Evolutionary conservation across 345 rosid species (phyloP).

Genomic region (Euphorbia tirucalli): DNA sequence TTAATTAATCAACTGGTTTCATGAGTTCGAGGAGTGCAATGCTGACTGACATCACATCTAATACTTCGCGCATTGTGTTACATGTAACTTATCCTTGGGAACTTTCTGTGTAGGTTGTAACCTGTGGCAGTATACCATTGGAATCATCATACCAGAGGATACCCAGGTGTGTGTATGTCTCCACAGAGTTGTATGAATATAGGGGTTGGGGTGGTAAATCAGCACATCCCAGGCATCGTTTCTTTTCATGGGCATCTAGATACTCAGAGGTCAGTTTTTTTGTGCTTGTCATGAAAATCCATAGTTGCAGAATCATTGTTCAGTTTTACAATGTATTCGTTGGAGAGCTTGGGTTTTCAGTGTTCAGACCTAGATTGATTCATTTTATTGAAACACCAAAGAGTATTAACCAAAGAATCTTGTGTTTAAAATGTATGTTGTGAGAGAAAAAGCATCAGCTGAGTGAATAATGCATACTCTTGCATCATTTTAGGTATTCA

Average conservation of each 20-base stretch:
- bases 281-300: not conserved
- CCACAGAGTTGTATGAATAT: conserved; percentile 75
- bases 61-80: not conserved
- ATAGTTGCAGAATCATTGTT: conserved; percentile 6
- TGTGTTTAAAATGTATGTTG: not conserved
- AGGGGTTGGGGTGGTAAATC: conserved; percentile 73
- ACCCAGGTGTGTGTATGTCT: conserved; percentile 78
- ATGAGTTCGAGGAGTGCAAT: not conserved
- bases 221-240: conserved; percentile 67
- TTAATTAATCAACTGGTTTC: not conserved
- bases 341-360: not conserved
- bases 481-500: not conserved
- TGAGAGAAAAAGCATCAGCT: not conserved
- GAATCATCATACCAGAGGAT: conserved; percentile 82
- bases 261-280: conserved; percentile 67
- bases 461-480: not conserved
- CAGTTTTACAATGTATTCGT: conserved; percentile 7
- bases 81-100: not conserved
- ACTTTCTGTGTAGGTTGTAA: conserved; percentile 62
- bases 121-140: conserved; percentile 90
- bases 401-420: not conserved
- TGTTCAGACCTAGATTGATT: not conserved
- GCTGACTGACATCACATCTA: not conserved
- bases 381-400: not conserved
- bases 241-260: conserved; percentile 87